Conservation (phyloP, 371 early-diverging fungal species). For the Nematocida minor region DNA sequence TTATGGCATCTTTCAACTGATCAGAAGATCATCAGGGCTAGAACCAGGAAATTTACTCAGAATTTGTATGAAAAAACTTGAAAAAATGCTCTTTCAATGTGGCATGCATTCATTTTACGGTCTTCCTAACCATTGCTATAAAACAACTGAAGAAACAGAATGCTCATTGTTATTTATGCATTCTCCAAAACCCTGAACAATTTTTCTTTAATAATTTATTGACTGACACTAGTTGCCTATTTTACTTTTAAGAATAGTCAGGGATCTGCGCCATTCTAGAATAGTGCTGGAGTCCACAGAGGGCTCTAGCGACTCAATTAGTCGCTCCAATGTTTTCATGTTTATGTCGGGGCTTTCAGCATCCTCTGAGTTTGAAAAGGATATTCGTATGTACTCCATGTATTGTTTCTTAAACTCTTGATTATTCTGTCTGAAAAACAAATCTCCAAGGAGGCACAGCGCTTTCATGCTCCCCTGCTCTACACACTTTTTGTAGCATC, state of each 20-base stretch:
- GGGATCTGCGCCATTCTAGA: background rate
- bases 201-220: too few relatives aligned
- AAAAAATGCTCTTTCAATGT: too few relatives aligned
- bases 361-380: background rate
- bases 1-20: too few relatives aligned
- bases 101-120: too few relatives aligned
- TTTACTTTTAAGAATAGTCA: background rate
- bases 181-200: too few relatives aligned
- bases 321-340: constrained; percentile 7
- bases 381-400: background rate
- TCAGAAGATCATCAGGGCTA: too few relatives aligned
- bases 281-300: background rate
- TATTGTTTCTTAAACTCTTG: constrained; percentile 5
- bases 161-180: too few relatives aligned
- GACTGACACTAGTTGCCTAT: constrained; percentile 1
- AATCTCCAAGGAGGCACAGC: constrained; percentile 29
- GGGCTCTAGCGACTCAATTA: constrained; percentile 11
- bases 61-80: too few relatives aligned
- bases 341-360: background rate
- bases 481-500: constrained; percentile 51
- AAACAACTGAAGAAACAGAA: too few relatives aligned
- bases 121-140: too few relatives aligned
- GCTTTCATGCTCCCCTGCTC: constrained; percentile 18
- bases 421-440: background rate
- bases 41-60: too few relatives aligned